Percentiles rank a stretch among this genome's conserved stretches.
Evolutionary conservation across 2,329 filamentous ascomycete genomes (phyloP).

Genomic region (Phialocephala sp.): DNA sequence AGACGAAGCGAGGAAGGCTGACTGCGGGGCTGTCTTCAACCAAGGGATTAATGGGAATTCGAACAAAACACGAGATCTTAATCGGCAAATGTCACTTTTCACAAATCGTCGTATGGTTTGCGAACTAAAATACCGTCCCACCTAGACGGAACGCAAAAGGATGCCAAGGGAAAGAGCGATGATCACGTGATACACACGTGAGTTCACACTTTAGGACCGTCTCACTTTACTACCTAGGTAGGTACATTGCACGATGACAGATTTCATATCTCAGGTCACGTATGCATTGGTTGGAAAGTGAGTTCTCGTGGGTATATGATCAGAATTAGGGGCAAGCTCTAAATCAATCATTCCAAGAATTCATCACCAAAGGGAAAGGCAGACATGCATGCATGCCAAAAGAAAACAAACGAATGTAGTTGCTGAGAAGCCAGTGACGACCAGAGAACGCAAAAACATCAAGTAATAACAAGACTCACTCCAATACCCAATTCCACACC

Average conservation of each 20-base stretch:
- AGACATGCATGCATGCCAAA: not conserved
- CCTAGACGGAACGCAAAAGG: too few relatives aligned
- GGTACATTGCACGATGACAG: too few relatives aligned
- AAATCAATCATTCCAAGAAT: not conserved
- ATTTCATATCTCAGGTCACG: not conserved
- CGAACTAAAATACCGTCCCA: too few relatives aligned
- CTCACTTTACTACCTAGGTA: too few relatives aligned
- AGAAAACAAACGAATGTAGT: not conserved
- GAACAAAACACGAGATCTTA: too few relatives aligned
- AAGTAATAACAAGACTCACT: slow-evolving; percentile 5
- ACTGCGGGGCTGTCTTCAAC: not conserved
- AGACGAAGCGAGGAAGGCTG: not conserved
- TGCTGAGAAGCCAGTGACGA: not conserved
- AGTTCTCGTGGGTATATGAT: slow-evolving; percentile 1
- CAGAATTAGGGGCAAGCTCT: slow-evolving; percentile 11
- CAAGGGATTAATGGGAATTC: too few relatives aligned
- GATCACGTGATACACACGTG: too few relatives aligned
- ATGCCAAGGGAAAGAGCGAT: too few relatives aligned
- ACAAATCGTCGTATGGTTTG: too few relatives aligned
- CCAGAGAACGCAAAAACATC: slow-evolving; percentile 3
- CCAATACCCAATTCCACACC: not conserved
- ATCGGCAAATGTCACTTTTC: too few relatives aligned
- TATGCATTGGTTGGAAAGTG: not conserved
- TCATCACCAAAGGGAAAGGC: not conserved
- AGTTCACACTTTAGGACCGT: too few relatives aligned